Conservation (phyloP, 2,329 filamentous ascomycete species). For the Aspergillus hiratsukae region DNA sequence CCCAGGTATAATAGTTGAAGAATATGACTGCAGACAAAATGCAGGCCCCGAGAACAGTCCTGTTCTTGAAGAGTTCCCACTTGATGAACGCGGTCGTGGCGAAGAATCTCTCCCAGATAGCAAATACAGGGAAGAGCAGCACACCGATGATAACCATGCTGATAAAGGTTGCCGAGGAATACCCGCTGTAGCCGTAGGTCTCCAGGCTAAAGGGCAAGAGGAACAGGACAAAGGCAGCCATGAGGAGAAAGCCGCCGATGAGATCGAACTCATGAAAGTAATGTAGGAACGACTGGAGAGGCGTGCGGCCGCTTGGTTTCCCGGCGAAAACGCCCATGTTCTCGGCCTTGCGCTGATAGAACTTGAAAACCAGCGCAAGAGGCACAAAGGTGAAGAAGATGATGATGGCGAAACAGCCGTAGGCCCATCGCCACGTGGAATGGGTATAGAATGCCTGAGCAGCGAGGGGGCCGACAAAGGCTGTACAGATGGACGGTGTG, state of each 20-base stretch:
- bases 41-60: constrained; percentile 51
- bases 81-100: constrained; percentile 52
- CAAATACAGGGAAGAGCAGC: constrained; percentile 51
- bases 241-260: constrained; percentile 57
- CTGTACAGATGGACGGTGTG: constrained; percentile 61
- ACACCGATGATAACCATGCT: constrained; percentile 52
- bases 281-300: constrained; percentile 45
- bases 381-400: constrained; percentile 54
- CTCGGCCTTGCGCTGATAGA: constrained; percentile 55
- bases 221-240: constrained; percentile 58
- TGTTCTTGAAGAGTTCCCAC: constrained; percentile 47
- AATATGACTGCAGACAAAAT: constrained; percentile 47
- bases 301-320: constrained; percentile 43
- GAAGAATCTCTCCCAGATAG: constrained; percentile 51
- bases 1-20: constrained; percentile 51
- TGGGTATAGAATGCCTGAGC: constrained; percentile 47
- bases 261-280: constrained; percentile 62
- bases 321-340: constrained; percentile 49
- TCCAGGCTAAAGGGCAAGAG: constrained; percentile 62
- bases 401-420: constrained; percentile 58
- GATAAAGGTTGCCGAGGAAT: constrained; percentile 46
- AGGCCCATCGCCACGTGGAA: constrained; percentile 59
- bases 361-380: constrained; percentile 51
- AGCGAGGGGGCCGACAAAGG: constrained; percentile 51
- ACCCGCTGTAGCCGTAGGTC: constrained; percentile 34